phyloP scores from a whole-genome alignment of 768 basidiomycete species.

The Boletus rex-veris region DNA sequence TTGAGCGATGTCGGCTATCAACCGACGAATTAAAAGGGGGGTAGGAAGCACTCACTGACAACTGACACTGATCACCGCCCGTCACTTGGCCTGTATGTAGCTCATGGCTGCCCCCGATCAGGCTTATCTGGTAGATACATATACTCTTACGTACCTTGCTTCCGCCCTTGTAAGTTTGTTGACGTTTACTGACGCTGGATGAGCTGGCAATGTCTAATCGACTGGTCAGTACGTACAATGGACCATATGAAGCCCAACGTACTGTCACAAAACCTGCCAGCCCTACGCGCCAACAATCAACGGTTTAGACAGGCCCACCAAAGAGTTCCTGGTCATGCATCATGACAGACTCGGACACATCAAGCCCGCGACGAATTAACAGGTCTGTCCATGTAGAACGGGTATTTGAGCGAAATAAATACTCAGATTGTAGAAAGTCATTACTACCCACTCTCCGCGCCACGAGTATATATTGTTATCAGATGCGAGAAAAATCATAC shows the following conservation, averaged over 20 bases:
- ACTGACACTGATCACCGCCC: neutral
- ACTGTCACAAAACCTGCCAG: too few species aligned
- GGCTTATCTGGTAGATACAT: neutral
- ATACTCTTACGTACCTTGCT: neutral
- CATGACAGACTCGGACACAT: too few species aligned
- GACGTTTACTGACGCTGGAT: neutral
- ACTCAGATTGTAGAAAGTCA: too few species aligned
- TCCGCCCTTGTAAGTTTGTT: neutral
- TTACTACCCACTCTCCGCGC: neutral
- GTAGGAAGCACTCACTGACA: too few species aligned
- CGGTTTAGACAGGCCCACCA: neutral
- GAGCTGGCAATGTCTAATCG: neutral
- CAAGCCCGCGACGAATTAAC: too few species aligned
- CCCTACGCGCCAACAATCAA: neutral
- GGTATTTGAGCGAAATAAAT: too few species aligned
- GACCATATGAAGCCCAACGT: too few species aligned
- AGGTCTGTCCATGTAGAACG: too few species aligned
- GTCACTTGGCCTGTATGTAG: neutral
- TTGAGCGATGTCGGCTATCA: neutral
- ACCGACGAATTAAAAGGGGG: neutral
- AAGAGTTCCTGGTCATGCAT: neutral
- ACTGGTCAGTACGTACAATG: neutral
- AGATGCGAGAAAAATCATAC: neutral
- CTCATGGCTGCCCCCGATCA: too few species aligned
- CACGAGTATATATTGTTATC: neutral